Conservation (phyloP, 768 basidiomycete genomes). For the Termitomyces sp. region DNA sequence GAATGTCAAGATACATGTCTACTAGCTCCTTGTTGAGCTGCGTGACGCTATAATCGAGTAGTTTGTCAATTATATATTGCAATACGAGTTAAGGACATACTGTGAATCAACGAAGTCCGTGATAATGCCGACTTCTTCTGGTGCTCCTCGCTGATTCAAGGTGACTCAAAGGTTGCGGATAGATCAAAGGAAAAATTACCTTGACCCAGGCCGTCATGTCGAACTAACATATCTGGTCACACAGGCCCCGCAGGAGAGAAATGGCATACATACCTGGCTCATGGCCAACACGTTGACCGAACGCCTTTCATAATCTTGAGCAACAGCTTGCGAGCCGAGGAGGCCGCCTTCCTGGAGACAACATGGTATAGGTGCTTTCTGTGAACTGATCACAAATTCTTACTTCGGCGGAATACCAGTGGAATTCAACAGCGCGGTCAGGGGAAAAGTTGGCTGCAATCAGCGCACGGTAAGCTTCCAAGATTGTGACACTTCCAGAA, state of each 20-base stretch:
- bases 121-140: slow-evolving; percentile 80
- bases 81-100: slow-evolving; percentile 28
- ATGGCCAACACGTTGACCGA: slow-evolving; percentile 70
- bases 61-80: slow-evolving; percentile 6
- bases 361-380: slow-evolving; percentile 8
- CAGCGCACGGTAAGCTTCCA: slow-evolving; percentile 72
- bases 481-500: slow-evolving; percentile 73
- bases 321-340: slow-evolving; percentile 88
- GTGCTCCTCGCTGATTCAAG: slow-evolving; percentile 48
- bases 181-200: slow-evolving; percentile 32
- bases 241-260: slow-evolving; percentile 9
- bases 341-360: slow-evolving; percentile 70
- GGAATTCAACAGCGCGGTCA: slow-evolving; percentile 65
- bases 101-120: slow-evolving; percentile 72
- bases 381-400: slow-evolving; percentile 10
- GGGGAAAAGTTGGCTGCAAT: slow-evolving; percentile 67
- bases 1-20: slow-evolving; percentile 76
- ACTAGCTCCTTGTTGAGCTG: slow-evolving; percentile 76
- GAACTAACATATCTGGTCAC: slow-evolving; percentile 42
- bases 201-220: slow-evolving; percentile 97
- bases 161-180: slow-evolving; percentile 9
- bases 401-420: slow-evolving; percentile 83
- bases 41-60: slow-evolving; percentile 53
- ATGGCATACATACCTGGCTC: slow-evolving; percentile 55
- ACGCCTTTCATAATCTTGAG: slow-evolving; percentile 62